These are phyloP conservation scores for Adansonia digitata DNA, from an alignment of 345 rosid species.

Conservation along the genomic window DNA sequence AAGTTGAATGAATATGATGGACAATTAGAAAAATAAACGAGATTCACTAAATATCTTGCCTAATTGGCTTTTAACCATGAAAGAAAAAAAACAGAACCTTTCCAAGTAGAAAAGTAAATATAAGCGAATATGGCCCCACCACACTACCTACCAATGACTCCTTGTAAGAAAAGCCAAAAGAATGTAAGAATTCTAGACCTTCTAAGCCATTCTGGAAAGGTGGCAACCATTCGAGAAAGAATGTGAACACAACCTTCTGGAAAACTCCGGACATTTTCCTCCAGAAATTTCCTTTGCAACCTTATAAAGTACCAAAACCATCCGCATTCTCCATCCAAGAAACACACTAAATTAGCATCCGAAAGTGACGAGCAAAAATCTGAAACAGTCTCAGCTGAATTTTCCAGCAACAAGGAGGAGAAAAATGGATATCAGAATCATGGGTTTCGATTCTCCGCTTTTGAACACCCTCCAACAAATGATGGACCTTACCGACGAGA, in stretches of 20 bases:
- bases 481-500: constrained; percentile 29
- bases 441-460: constrained; percentile 33
- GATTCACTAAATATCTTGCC: too few species aligned
- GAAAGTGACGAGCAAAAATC: neutral
- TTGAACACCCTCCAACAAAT: constrained; percentile 32
- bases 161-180: neutral
- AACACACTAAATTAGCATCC: neutral
- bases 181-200: neutral
- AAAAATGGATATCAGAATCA: constrained; percentile 34
- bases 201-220: neutral
- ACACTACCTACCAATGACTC: neutral
- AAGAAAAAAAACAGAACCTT: neutral
- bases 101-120: neutral
- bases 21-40: too few species aligned
- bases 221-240: neutral
- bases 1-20: too few species aligned
- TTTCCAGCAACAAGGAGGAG: too few species aligned
- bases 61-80: too few species aligned
- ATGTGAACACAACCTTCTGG: neutral
- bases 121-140: neutral
- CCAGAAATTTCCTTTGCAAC: neutral
- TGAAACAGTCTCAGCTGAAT: neutral
- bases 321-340: neutral
- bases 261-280: neutral
- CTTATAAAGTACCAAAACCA: neutral